Evolutionary conservation across 163 green algal genomes (phyloP).

Genomic region (Scenedesmus sp.): DNA sequence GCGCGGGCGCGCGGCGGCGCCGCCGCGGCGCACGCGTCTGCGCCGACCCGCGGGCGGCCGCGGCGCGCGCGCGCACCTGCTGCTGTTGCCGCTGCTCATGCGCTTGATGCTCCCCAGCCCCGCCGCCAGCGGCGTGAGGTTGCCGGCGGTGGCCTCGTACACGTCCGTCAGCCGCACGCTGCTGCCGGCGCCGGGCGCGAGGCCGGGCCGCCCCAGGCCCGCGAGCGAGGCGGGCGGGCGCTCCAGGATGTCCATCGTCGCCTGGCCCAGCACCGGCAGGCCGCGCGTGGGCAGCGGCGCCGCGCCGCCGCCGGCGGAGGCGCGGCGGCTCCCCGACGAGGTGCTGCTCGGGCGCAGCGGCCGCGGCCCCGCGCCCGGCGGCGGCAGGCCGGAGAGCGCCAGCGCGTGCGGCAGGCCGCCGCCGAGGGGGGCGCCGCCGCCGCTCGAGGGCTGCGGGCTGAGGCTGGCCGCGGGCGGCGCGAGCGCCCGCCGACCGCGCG

Average conservation of each 20-base stretch:
- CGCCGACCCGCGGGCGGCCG: too few relatives aligned
- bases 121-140: slow-evolving; percentile 24
- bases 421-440: too few relatives aligned
- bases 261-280: slow-evolving; percentile 25
- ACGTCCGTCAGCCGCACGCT: slow-evolving; percentile 27
- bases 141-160: slow-evolving; percentile 21
- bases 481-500: too few relatives aligned
- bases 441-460: neutral
- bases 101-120: slow-evolving; percentile 18
- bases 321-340: neutral
- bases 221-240: too few relatives aligned
- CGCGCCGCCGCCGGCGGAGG: neutral
- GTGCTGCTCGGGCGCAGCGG: neutral
- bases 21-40: too few relatives aligned
- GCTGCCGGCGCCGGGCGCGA: neutral
- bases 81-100: too few relatives aligned
- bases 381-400: too few relatives aligned
- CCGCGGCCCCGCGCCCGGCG: too few relatives aligned
- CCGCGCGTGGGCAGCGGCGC: neutral
- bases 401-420: too few relatives aligned
- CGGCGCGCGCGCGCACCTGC: too few relatives aligned
- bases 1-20: too few relatives aligned
- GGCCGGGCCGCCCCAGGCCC: neutral
- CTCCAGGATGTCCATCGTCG: slow-evolving; percentile 25
- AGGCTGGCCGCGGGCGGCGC: neutral